phyloP scores from a whole-genome alignment of 768 basidiomycete genomes.

The Lactifluus hygrophoroides region DNA sequence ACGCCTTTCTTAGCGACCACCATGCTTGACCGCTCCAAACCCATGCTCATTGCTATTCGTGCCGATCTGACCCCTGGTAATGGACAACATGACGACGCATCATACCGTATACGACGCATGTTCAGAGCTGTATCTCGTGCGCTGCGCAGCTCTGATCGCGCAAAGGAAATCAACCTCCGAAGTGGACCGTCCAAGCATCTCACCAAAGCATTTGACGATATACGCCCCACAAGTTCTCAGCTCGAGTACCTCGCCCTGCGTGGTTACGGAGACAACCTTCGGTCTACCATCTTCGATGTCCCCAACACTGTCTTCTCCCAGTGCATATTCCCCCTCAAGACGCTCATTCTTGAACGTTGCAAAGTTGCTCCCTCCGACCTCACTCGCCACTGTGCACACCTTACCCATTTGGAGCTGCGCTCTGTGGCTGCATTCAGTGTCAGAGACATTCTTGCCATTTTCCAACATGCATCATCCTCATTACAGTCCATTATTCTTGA shows the following conservation, averaged over 20 bases:
- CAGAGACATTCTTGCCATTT: conserved; percentile 5
- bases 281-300: conserved; percentile 12
- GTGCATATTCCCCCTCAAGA: conserved; percentile 9
- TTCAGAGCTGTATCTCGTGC: conserved; percentile 19
- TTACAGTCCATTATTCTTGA: conserved; percentile 15
- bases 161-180: conserved; percentile 17
- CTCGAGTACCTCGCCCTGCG: conserved; percentile 14
- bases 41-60: conserved; percentile 11
- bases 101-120: conserved; percentile 4
- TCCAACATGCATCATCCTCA: conserved; percentile 9
- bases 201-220: conserved; percentile 13
- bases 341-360: conserved; percentile 16
- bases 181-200: conserved; percentile 12
- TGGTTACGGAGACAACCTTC: conserved; percentile 10
- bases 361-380: conserved; percentile 7
- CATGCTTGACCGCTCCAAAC: conserved; percentile 21
- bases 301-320: conserved; percentile 8
- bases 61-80: conserved; percentile 12
- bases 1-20: conserved; percentile 16
- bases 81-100: conserved; percentile 1
- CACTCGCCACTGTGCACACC: conserved; percentile 8
- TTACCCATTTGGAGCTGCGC: conserved; percentile 18
- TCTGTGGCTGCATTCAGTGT: conserved; percentile 11
- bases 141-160: conserved; percentile 17
- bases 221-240: conserved; percentile 7